These are phyloP conservation scores for Trametes coccinea DNA, from an alignment of 768 basidiomycete genomes.

Conservation along the genomic window DNA sequence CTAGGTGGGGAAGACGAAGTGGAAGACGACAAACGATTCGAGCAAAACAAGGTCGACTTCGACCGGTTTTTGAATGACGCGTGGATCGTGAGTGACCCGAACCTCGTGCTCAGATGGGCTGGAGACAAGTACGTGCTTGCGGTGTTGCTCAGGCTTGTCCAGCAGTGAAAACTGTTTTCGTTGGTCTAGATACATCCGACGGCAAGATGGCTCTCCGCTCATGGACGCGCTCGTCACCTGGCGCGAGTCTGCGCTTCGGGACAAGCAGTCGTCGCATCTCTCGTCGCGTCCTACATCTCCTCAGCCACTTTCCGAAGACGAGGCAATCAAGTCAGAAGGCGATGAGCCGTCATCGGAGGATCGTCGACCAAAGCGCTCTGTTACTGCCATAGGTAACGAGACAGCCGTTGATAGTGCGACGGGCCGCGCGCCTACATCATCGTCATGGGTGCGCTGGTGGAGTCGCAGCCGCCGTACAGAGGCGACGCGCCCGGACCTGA, in stretches of 20 bases:
- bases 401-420: constrained; percentile 20
- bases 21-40: constrained; percentile 57
- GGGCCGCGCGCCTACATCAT: constrained; percentile 44
- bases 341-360: constrained; percentile 19
- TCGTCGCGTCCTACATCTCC: constrained; percentile 41
- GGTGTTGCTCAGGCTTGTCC: too few relatives aligned
- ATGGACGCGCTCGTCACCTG: constrained; percentile 74
- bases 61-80: constrained; percentile 66
- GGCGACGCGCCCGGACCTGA: constrained; percentile 22
- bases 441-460: constrained; percentile 89
- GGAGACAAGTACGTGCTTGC: constrained; percentile 52
- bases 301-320: constrained; percentile 36
- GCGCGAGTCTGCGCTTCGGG: constrained; percentile 47
- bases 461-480: constrained; percentile 47
- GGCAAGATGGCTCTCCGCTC: constrained; percentile 69
- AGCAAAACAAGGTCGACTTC: constrained; percentile 63
- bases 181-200: constrained; percentile 67
- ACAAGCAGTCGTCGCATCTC: constrained; percentile 23
- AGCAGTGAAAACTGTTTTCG: too few relatives aligned
- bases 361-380: constrained; percentile 6
- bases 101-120: constrained; percentile 75
- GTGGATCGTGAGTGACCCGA: constrained; percentile 55
- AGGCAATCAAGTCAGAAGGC: constrained; percentile 32
- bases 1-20: constrained; percentile 44
- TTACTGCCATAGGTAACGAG: constrained; percentile 9